Conservation (phyloP, 2,329 filamentous ascomycete genomes). For the Penicillium sp. region DNA sequence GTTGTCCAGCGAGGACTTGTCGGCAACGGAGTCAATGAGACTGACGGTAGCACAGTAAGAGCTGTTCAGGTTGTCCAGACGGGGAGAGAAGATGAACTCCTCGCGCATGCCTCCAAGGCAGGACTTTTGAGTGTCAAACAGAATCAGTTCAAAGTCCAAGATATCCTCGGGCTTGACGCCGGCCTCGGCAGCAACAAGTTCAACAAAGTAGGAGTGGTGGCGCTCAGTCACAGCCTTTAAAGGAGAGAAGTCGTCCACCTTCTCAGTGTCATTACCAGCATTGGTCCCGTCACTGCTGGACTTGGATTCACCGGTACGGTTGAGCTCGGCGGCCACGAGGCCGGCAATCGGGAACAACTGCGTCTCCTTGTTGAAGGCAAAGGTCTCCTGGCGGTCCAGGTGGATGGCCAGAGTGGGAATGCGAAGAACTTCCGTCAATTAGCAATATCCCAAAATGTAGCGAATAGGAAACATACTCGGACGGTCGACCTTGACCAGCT, state of each 20-base stretch:
- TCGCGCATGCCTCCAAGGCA: slow-evolving; percentile 86
- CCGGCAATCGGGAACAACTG: slow-evolving; percentile 94
- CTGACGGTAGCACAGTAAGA: slow-evolving; percentile 89
- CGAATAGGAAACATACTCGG: slow-evolving; percentile 56
- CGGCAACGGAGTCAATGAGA: slow-evolving; percentile 75
- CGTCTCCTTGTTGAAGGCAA: slow-evolving; percentile 95
- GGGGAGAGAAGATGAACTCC: slow-evolving; percentile 94
- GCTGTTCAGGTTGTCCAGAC: slow-evolving; percentile 94
- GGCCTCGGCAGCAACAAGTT: slow-evolving; percentile 79
- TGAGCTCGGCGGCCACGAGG: slow-evolving; percentile 83
- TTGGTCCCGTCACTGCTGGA: slow-evolving; percentile 23
- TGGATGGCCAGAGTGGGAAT: slow-evolving; percentile 95
- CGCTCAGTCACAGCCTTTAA: slow-evolving; percentile 76
- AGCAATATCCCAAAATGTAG: neutral
- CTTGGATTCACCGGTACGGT: slow-evolving; percentile 62
- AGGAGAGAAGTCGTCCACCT: slow-evolving; percentile 67
- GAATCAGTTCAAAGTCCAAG: slow-evolving; percentile 92
- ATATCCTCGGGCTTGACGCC: slow-evolving; percentile 71
- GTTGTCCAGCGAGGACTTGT: slow-evolving; percentile 65
- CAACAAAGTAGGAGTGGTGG: slow-evolving; percentile 84
- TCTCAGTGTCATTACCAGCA: slow-evolving; percentile 32
- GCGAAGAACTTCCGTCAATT: slow-evolving; percentile 62
- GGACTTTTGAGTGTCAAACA: slow-evolving; percentile 93
- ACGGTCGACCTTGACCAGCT: slow-evolving; percentile 84
- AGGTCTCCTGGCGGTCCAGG: slow-evolving; percentile 80